These are phyloP conservation scores for Evernia prunastri DNA, from an alignment of 495 filamentous ascomycete genomes.

Conservation along the genomic window DNA sequence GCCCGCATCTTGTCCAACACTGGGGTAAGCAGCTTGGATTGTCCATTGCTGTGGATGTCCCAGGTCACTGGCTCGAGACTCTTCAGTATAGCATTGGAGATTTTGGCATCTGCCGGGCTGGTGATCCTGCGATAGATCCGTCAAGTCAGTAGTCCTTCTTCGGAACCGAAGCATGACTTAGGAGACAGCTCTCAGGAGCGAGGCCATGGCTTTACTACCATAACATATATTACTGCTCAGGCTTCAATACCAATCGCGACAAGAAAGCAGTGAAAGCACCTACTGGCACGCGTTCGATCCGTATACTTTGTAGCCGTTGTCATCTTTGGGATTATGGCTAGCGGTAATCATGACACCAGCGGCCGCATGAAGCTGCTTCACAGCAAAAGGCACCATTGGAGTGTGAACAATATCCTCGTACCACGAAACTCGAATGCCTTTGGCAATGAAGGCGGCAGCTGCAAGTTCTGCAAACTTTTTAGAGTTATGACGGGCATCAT, in stretches of 20 bases:
- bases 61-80: constrained; percentile 51
- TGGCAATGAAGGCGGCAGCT: constrained; percentile 56
- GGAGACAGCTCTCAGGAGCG: not conserved
- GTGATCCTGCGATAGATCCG: not conserved
- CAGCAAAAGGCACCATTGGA: constrained; percentile 63
- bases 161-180: not conserved
- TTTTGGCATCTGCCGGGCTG: constrained; percentile 45
- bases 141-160: not conserved
- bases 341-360: constrained; percentile 71
- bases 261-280: not conserved
- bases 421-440: constrained; percentile 56
- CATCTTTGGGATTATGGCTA: constrained; percentile 62
- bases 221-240: not conserved
- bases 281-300: constrained; percentile 60
- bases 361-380: constrained; percentile 48
- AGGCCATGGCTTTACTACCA: constrained; percentile 2
- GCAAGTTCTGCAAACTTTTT: constrained; percentile 57
- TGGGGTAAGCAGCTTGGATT: constrained; percentile 13
- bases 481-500: constrained; percentile 64
- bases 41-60: constrained; percentile 42
- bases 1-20: constrained; percentile 35
- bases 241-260: not conserved
- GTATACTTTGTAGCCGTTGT: constrained; percentile 69
- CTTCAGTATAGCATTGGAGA: constrained; percentile 51
- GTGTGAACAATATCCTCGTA: constrained; percentile 53